phyloP scores from a whole-genome alignment of 2,329 filamentous ascomycete species.

The Colletotrichum kahawae region DNA sequence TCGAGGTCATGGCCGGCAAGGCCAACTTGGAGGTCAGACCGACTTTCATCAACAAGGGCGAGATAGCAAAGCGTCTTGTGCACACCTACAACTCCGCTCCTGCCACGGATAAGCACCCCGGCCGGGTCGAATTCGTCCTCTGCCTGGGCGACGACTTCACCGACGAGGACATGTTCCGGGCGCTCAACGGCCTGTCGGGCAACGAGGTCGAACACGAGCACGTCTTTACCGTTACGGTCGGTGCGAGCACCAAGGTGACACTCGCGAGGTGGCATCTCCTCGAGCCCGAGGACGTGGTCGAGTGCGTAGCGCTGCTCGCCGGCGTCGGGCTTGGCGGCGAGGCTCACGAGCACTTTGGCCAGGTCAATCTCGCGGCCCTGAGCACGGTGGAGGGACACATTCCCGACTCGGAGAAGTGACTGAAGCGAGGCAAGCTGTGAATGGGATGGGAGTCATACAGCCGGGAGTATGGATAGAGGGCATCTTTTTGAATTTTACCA shows the following conservation, averaged over 20 bases:
- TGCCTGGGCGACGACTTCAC: conserved; percentile 97
- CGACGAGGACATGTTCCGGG: conserved; percentile 95
- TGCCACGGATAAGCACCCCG: conserved; percentile 44
- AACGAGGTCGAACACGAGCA: conserved; percentile 64
- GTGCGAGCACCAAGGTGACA: conserved; percentile 90
- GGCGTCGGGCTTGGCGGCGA: conserved; percentile 47
- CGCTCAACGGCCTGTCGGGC: conserved; percentile 66
- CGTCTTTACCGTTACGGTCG: conserved; percentile 90
- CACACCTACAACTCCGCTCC: conserved; percentile 67
- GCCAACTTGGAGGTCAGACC: conserved; percentile 97
- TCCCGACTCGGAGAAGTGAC: conserved; percentile 33
- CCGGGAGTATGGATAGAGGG: conserved; percentile 20
- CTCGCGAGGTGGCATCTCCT: conserved; percentile 88
- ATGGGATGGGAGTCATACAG: conserved; percentile 5
- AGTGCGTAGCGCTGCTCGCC: conserved; percentile 62
- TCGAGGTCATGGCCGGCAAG: conserved; percentile 97
- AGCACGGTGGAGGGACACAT: conserved; percentile 59
- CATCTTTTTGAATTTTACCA: neutral
- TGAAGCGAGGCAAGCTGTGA: neutral
- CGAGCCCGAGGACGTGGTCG: conserved; percentile 87
- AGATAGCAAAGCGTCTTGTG: conserved; percentile 87
- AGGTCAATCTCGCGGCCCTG: conserved; percentile 61
- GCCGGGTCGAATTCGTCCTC: conserved; percentile 81
- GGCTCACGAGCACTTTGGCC: conserved; percentile 46
- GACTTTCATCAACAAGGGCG: conserved; percentile 96